Conservation (phyloP, 192 early-diverging fungal species). For the Helicostylum pulchrum region DNA sequence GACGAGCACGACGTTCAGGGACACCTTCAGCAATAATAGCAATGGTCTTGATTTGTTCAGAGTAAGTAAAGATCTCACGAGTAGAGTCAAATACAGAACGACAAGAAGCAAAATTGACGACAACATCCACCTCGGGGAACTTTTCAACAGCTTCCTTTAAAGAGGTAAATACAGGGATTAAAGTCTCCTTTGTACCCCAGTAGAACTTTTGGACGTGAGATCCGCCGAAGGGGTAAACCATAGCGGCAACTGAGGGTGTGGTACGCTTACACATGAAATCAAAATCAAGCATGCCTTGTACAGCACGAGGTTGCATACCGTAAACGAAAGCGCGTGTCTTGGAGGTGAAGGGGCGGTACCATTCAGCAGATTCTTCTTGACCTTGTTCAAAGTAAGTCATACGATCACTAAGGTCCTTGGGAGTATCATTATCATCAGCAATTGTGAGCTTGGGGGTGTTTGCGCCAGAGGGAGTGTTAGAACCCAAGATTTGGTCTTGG, state of each 20-base stretch:
- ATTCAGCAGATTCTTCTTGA: constrained; percentile 41
- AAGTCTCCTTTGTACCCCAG: constrained; percentile 98
- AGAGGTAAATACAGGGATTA: constrained; percentile 90
- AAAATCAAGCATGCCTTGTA: constrained; percentile 99
- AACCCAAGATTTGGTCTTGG: constrained; percentile 56
- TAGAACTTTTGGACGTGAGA: constrained; percentile 99
- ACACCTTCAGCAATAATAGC: constrained; percentile 99
- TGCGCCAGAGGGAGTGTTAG: constrained; percentile 18
- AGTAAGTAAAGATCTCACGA: constrained; percentile 76
- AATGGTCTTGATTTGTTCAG: constrained; percentile 85
- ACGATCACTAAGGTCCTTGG: constrained; percentile 43
- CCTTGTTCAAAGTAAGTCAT: constrained; percentile 48
- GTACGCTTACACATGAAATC: constrained; percentile 97
- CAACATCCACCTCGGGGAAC: constrained; percentile 90
- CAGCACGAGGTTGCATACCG: constrained; percentile 98
- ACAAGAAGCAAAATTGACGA: constrained; percentile 98
- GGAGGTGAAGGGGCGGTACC: constrained; percentile 76
- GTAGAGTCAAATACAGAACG: constrained; percentile 93
- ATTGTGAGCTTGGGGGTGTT: constrained; percentile 37
- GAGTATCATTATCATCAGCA: constrained; percentile 49
- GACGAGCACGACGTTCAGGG: constrained; percentile 92
- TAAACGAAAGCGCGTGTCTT: constrained; percentile 91
- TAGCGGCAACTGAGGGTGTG: constrained; percentile 91
- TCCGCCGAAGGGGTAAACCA: constrained; percentile 99
- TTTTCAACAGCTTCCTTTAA: constrained; percentile 77